Evolutionary conservation across 2,329 filamentous ascomycete species (phyloP), one percentile per base, ranked within the genome.

Genomic region (Xylariaceae sp.): DNA sequence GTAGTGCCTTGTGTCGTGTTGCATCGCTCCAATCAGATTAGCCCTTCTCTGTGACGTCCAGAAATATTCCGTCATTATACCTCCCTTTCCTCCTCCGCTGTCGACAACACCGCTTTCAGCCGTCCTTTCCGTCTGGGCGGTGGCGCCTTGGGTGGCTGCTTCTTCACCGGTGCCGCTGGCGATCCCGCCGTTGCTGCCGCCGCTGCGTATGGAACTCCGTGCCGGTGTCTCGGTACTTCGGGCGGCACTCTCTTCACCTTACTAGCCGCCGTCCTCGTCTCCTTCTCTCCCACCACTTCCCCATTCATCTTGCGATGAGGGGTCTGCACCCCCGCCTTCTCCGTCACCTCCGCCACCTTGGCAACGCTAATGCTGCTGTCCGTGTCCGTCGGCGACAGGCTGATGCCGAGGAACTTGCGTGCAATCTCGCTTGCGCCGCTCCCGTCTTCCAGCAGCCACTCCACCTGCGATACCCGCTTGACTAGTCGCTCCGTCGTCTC

Each of bases 321-420:
- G 16, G 88, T 90, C 58, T 90, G 83, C 19, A 92, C 81, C 1
- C 86, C 88, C 0, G 88, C 88, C 64, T 87, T 90, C 67, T 92
- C 88, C 63, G 77, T 88, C 36, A 90, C 85, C 10, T 81, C 80
- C 6, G 89, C 88, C 34, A 95, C 81, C 56, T 93, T 86, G 25
- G 81, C 74, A 37, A 93, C 85, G 60, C 86, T 91, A 53, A 88
- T 71, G 58, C 76, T 82, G 62, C 88, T 94, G 38, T 79, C 79
- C n/a, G 77, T 78, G 41, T 86, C 80, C 2, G 70, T 68, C 2
- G 79, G 74, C 1, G 81, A 79, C 3, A 92, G 72, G 49, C 82
- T 86, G 65, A 91, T 89, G 8, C 86, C 86, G 3, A 90, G 66
- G 22, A 85, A 66, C 54, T 81, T 83, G 25, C 69, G 73, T 5